These are phyloP conservation scores for Cucumis cinereus DNA, from an alignment of 306 rosid genomes.

Conservation along the genomic window DNA sequence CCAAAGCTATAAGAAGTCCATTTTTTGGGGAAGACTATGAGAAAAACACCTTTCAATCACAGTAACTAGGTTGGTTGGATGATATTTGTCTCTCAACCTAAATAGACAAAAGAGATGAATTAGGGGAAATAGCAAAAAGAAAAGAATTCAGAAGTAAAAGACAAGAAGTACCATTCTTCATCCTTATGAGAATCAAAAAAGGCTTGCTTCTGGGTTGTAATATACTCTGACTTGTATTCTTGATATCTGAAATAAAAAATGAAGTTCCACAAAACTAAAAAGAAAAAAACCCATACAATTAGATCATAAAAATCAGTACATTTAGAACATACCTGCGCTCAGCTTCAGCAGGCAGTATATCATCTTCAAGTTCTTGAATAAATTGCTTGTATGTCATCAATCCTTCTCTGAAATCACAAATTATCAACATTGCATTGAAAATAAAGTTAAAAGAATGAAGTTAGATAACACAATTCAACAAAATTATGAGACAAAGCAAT, in stretches of 20 bases:
- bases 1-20: neutral
- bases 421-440: conserved; percentile 13
- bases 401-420: conserved; percentile 63
- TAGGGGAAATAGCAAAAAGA: neutral
- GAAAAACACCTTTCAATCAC: conserved; percentile 71
- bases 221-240: conserved; percentile 90
- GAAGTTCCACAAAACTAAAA: neutral
- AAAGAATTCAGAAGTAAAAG: neutral
- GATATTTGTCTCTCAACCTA: conserved; percentile 96
- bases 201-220: conserved; percentile 79
- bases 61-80: conserved; percentile 77
- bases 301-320: neutral
- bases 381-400: conserved; percentile 95
- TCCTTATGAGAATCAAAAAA: conserved; percentile 89
- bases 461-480: neutral
- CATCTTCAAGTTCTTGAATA: conserved; percentile 99
- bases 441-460: neutral
- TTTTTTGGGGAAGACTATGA: conserved; percentile 10
- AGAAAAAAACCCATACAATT: neutral
- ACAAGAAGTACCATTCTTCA: conserved; percentile 60
- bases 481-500: neutral
- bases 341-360: conserved; percentile 86
- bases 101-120: conserved; percentile 14
- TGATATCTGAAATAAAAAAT: conserved; percentile 48
- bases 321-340: conserved; percentile 66